Percentiles rank a stretch among this genome's conserved stretches.
These are phyloP conservation scores for Hypoxylon crocopeplum DNA, from an alignment of 495 filamentous ascomycete genomes.

Conservation along the genomic window DNA sequence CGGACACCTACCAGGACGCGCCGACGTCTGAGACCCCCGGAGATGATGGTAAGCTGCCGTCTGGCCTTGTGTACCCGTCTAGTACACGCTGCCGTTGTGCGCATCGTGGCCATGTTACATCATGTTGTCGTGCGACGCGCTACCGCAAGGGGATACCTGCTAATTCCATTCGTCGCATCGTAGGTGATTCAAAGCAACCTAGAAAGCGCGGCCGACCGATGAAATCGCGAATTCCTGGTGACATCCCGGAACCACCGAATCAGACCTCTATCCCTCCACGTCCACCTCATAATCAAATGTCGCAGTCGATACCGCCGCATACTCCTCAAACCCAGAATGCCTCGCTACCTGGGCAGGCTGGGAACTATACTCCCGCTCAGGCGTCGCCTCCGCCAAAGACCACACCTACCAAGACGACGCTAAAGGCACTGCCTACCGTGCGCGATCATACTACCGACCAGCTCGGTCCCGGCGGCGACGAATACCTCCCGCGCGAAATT, in stretches of 20 bases:
- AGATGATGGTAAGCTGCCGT: conserved; percentile 81
- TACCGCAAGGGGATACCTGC: conserved; percentile 41
- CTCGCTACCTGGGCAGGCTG: conserved; percentile 66
- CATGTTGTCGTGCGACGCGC: conserved; percentile 46
- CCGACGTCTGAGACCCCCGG: conserved; percentile 64
- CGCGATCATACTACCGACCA: conserved; percentile 98
- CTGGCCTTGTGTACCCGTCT: conserved; percentile 48
- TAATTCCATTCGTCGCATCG: conserved; percentile 45
- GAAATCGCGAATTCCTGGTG: conserved; percentile 60
- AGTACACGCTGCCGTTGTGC: conserved; percentile 42
- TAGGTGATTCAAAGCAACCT: conserved; percentile 65
- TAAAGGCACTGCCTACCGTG: conserved; percentile 96
- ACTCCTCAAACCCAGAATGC: conserved; percentile 80
- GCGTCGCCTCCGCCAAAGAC: conserved; percentile 80
- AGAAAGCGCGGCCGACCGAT: conserved; percentile 89
- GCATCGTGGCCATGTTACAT: conserved; percentile 42
- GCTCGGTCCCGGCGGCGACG: conserved; percentile 87
- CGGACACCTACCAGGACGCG: conserved; percentile 73
- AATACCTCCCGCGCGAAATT: conserved; percentile 93
- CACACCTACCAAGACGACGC: conserved; percentile 85
- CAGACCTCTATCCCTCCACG: conserved; percentile 59
- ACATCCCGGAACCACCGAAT: conserved; percentile 54
- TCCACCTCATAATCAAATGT: conserved; percentile 40
- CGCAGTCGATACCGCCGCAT: conserved; percentile 64
- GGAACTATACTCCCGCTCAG: conserved; percentile 66